Base-by-base conservation (phyloP, 2,329 filamentous ascomycete species). In the Aureobasidium lini region DNA sequence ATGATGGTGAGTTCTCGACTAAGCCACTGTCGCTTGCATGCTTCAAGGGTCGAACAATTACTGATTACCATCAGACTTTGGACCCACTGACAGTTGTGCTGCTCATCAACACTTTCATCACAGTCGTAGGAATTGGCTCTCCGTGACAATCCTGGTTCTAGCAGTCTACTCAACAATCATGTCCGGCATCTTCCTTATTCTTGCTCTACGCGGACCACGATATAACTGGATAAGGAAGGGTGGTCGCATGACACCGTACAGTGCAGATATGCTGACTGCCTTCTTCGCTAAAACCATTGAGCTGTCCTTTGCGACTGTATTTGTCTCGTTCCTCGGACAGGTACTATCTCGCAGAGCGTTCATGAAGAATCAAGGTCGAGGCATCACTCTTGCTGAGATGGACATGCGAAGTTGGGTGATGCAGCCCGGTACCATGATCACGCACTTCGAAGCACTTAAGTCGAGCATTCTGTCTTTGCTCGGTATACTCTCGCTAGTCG, bases 221-320 rank as follows among this genome's bases (percentile, higher is more conserved):
- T 91, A 84, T 8, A 74, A 74, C 8, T 70, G 65, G 1, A 84
- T 91, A 46, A 77, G 78, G 11, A 78, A 76, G 5, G 73, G 79
- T 11, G 77, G 79, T 7, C 66, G 69, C 0, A 66, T 92, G 15
- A 75, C 76, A 0, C 84, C 85, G 0, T 80, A 84, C 0, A 86
- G 83, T 1, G 88, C 89, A 0, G 85, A 83, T 0, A 72, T 89
- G 1, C 67, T 92, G 0, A 84, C 83, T n/a, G 81, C 87, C 0
- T 72, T 90, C 2, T 75, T 90, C 37, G 87, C 89, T 7, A 93
- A 92, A 71, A 82, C 86, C 0, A 89, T 92, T 49, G 89, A 93
- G 71, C 69, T 92, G 63, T 84, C 86, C 0, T 93, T 91, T 66
- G 87, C 90, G 3, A 90, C 88, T 0, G 84, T 89, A 0, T 88